These are phyloP conservation scores for Hypomontagnella monticulosa DNA, from an alignment of 495 filamentous ascomycete genomes.

Conservation along the genomic window DNA sequence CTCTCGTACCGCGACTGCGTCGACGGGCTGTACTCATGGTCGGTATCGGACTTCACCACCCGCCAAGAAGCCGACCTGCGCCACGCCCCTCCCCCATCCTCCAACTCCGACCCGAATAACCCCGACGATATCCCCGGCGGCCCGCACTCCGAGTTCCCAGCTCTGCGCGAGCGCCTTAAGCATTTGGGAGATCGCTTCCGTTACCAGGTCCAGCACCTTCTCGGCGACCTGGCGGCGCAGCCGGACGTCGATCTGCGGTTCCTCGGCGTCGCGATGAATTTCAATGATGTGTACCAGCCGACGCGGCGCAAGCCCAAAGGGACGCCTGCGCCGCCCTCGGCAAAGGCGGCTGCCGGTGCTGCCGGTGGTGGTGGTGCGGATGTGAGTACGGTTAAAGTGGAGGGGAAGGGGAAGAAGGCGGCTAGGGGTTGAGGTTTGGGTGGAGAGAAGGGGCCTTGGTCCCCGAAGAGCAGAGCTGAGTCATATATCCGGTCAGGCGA, in stretches of 20 bases:
- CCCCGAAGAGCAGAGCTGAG: too few relatives aligned
- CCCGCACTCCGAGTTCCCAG: conserved; percentile 70
- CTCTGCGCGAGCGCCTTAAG: conserved; percentile 74
- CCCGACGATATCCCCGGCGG: conserved; percentile 36
- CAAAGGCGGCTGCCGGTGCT: neutral
- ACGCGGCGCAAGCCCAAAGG: conserved; percentile 65
- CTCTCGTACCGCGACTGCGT: conserved; percentile 92
- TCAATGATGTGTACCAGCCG: conserved; percentile 94
- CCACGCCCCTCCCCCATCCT: conserved; percentile 70
- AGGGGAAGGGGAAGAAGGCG: neutral
- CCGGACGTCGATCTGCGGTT: conserved; percentile 96
- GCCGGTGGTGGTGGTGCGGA: neutral
- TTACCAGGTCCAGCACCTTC: conserved; percentile 75
- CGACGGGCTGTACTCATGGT: conserved; percentile 93
- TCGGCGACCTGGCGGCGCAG: conserved; percentile 92
- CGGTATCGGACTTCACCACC: conserved; percentile 89
- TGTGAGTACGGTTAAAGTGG: neutral
- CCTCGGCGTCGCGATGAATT: conserved; percentile 96
- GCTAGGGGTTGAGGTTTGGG: conserved; percentile 22
- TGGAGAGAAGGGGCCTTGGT: too few relatives aligned
- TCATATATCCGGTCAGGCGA: too few relatives aligned
- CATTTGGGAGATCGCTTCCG: conserved; percentile 79
- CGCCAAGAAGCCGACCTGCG: conserved; percentile 84
- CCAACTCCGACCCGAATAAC: conserved; percentile 50
- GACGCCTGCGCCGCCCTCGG: conserved; percentile 23